phyloP scores from a whole-genome alignment of 305 asterid genomes.

The Fraxinus nigra region DNA sequence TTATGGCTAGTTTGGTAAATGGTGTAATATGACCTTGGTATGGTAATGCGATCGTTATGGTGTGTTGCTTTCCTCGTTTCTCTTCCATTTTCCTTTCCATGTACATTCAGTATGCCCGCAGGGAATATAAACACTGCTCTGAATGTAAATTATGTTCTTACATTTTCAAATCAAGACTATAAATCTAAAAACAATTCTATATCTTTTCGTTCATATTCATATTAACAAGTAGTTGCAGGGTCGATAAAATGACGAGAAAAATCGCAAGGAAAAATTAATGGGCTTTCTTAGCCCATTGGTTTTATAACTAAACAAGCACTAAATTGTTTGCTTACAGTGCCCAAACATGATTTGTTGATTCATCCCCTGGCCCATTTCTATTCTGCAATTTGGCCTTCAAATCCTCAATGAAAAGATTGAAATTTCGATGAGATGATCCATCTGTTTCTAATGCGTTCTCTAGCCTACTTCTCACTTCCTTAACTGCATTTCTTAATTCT shows the following conservation, averaged over 20 bases:
- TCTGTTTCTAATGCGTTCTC: constrained; percentile 45
- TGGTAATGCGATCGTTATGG: constrained; percentile 36
- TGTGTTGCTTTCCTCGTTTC: constrained; percentile 28
- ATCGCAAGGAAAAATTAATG: neutral
- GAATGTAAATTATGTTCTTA: neutral
- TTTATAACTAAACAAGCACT: neutral
- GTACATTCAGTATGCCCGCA: neutral
- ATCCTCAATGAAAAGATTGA: constrained; percentile 41
- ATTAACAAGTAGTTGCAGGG: neutral
- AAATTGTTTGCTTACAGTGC: constrained; percentile 30
- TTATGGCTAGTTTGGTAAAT: constrained; percentile 30
- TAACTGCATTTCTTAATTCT: constrained; percentile 43
- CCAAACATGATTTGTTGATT: constrained; percentile 29
- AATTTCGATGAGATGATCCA: constrained; percentile 63
- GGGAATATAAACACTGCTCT: too few relatives aligned
- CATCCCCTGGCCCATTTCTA: constrained; percentile 28
- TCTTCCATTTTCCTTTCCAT: neutral
- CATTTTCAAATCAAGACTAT: neutral
- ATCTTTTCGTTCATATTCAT: neutral
- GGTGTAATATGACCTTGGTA: constrained; percentile 45
- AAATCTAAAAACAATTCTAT: too few relatives aligned
- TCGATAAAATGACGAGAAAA: neutral
- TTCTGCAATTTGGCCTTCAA: constrained; percentile 38
- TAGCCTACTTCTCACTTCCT: constrained; percentile 45
- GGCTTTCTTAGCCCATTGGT: neutral